Evolutionary conservation across 164 flowering plant genomes (phyloP).

Genomic region (Stephania yunnanensis): DNA sequence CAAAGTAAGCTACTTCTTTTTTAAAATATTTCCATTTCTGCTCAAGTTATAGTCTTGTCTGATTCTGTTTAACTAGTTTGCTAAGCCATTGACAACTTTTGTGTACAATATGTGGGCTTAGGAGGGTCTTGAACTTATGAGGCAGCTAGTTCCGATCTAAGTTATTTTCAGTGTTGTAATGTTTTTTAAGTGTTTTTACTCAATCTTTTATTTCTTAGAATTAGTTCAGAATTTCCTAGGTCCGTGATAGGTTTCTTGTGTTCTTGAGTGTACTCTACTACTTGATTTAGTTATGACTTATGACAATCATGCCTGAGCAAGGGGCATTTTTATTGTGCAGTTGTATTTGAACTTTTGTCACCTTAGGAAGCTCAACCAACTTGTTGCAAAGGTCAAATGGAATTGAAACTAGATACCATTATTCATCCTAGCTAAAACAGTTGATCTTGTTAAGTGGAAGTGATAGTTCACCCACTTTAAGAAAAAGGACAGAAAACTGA

Average conservation of each 20-base stretch:
- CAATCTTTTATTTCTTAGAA: background rate
- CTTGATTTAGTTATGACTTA: background rate
- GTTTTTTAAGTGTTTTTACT: background rate
- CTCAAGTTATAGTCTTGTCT: background rate
- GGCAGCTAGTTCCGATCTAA: background rate
- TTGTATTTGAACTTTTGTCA: background rate
- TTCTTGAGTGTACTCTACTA: background rate
- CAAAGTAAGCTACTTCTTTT: conserved; percentile 49
- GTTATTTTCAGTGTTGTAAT: background rate
- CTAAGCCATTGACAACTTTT: background rate
- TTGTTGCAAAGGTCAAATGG: background rate
- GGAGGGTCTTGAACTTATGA: background rate
- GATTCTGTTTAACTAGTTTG: background rate
- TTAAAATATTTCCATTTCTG: background rate
- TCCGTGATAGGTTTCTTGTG: background rate
- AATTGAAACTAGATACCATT: background rate
- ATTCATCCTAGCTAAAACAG: background rate
- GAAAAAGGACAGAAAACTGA: background rate
- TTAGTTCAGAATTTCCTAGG: background rate
- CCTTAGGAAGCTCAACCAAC: background rate
- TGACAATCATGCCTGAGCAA: background rate
- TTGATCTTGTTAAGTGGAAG: background rate
- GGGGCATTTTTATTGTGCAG: background rate
- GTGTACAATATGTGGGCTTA: background rate
- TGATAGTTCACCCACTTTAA: background rate